Conservation (phyloP, 2,329 filamentous ascomycete genomes). For the Gaeumannomyces sp. region DNA sequence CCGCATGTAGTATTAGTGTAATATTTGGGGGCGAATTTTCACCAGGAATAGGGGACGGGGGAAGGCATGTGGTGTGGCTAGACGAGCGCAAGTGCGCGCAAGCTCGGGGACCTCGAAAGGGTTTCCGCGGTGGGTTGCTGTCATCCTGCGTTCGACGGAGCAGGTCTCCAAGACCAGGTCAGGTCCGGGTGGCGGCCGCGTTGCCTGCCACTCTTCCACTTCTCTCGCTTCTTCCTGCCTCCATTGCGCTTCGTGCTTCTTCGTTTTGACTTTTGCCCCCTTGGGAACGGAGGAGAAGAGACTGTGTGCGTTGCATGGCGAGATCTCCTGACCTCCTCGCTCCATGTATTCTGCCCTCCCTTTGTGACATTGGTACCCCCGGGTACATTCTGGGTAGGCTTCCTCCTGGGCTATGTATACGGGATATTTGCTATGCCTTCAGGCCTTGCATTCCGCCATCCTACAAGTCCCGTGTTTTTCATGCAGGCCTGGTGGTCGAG, state of each 20-base stretch:
- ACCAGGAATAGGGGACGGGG: neutral
- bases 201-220: neutral
- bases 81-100: neutral
- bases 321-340: neutral
- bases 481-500: no score
- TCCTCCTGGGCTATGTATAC: no score
- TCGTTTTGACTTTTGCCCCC: neutral
- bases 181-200: no score
- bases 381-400: no score
- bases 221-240: neutral
- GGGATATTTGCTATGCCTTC: no score
- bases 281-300: neutral
- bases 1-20: slow-evolving; percentile 1
- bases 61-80: neutral
- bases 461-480: no score
- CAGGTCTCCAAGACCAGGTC: neutral
- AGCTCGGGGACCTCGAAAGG: neutral
- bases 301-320: neutral
- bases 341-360: no score
- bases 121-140: no score
- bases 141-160: neutral
- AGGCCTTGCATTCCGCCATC: no score
- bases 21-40: neutral
- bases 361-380: no score
- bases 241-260: no score